Evolutionary conservation across 2,329 filamentous ascomycete species (phyloP).

Genomic region (Pseudodiploospora longispora): DNA sequence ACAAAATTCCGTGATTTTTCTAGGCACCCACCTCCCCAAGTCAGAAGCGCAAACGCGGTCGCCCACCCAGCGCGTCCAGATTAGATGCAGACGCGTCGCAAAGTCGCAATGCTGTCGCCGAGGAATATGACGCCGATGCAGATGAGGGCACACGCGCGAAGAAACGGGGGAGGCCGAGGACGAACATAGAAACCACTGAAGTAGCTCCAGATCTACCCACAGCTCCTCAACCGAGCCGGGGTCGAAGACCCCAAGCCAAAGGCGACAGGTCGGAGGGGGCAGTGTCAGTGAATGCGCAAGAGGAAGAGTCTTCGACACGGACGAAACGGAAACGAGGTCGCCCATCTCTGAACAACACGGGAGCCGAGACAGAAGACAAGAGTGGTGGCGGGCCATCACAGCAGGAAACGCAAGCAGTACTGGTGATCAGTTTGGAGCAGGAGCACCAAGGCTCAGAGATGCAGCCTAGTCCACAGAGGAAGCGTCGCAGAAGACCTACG

Average conservation of each 20-base stretch:
- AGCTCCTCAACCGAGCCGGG: not conserved
- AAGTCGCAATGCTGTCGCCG: constrained; percentile 8
- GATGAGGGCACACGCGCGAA: constrained; percentile 16
- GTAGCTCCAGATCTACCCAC: not conserved
- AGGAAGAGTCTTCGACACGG: constrained; percentile 14
- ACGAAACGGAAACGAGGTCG: constrained; percentile 29
- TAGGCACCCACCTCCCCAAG: constrained; percentile 20
- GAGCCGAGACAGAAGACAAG: constrained; percentile 4
- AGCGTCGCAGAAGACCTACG: constrained; percentile 7
- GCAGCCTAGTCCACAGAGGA: constrained; percentile 3
- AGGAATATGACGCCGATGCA: constrained; percentile 14
- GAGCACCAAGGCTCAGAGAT: constrained; percentile 1
- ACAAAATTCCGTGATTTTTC: not conserved
- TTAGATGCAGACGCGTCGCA: constrained; percentile 18
- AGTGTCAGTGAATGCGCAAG: constrained; percentile 2
- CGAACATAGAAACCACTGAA: not conserved
- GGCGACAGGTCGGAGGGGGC: not conserved
- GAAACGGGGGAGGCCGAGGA: constrained; percentile 18
- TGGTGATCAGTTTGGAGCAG: constrained; percentile 4
- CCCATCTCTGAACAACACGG: constrained; percentile 16
- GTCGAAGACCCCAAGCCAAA: constrained; percentile 11
- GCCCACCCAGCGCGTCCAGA: constrained; percentile 33
- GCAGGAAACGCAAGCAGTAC: constrained; percentile 3
- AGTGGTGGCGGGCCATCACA: not conserved
- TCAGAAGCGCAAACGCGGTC: constrained; percentile 36